Base-by-base conservation (phyloP, 306 rosid genomes). In the Castanea sativa region DNA sequence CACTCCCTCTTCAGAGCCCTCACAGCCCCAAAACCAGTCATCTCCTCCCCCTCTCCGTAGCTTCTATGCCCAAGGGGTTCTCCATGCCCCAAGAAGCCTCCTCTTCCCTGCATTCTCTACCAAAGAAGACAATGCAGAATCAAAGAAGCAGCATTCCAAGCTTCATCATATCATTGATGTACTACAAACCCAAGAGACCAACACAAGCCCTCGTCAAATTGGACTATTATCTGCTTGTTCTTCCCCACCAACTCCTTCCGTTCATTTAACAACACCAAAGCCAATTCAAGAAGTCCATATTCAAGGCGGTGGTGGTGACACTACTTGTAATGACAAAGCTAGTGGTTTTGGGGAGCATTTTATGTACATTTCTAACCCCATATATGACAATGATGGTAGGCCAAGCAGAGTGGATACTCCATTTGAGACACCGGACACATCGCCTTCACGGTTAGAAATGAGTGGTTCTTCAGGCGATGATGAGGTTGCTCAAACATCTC, bases 321-420 rank as follows among this genome's bases (percentile, higher is more conserved):
- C 49, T 74, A 5, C 33, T 73, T 52, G 76, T 85, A 65, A 25
- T 60, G 83, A 82, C 10, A 75, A 79, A 60, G 35, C 19, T 49
- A 2, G 71, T 55, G 25, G 21, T 33, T 77, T 8, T 0, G 71
- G 13, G 38, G 87, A 86, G 27, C 90, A 91, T 56, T 82, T 95
- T 35, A 84, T 95, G 80, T 95, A 95, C 87, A 95, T 95, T 86
- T 95, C 94, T 8, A 95, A 95, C 69, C 99, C 98, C 75, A 87
- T 95, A 20, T 95, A 85, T 59, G 98, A 91, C 71, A 86, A 90
- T 20, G 88, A 87, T 33, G 87, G 79, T 13, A 83, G 86, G 76
- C 41, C 9, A 2, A 83, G 84, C 35, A 82, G 69, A 10, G 84
- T 68, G 2, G 73, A 71, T 67, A 92, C 93, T 4, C 97, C 98